Percentiles rank a stretch among this genome's conserved stretches.
Evolutionary conservation across 1,139 yeast genomes (phyloP).

Genomic region (Protomyces inundatus): DNA sequence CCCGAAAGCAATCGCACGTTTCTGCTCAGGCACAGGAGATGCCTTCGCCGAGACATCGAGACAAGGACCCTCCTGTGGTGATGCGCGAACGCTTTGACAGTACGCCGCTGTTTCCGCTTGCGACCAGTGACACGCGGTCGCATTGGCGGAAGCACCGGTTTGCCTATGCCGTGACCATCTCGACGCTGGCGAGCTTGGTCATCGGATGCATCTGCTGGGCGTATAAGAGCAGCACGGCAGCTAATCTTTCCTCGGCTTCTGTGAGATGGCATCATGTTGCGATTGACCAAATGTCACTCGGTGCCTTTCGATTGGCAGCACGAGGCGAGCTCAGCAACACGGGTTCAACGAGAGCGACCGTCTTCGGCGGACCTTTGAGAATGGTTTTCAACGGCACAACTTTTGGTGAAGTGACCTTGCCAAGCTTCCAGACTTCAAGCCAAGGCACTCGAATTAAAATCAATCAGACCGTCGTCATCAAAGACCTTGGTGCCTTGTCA

Average conservation of each 20-base stretch:
- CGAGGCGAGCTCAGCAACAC: background rate
- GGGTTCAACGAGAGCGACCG: background rate
- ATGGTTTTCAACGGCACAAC: background rate
- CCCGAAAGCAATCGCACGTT: too few relatives aligned
- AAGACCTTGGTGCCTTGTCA: background rate
- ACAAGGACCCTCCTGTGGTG: background rate
- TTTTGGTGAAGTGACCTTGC: background rate
- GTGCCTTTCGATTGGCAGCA: background rate
- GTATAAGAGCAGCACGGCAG: background rate
- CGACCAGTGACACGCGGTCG: background rate
- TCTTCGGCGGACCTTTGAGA: background rate
- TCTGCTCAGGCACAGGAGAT: background rate
- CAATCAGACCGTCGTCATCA: background rate
- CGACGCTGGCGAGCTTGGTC: background rate
- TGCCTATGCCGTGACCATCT: background rate
- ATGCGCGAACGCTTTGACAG: background rate
- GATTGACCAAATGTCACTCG: background rate
- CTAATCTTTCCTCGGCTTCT: background rate
- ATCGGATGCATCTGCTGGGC: background rate
- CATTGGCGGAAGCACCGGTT: background rate
- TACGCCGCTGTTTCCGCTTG: background rate
- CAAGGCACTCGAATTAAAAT: background rate
- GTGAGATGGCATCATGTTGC: background rate
- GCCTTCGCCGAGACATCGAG: background rate
- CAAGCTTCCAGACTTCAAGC: background rate